A percentile compares a stretch with the other conserved stretches of the same genome.
Evolutionary conservation across 2,329 filamentous ascomycete genomes (phyloP).

Genomic region (Colletotrichum orchidophilum): DNA sequence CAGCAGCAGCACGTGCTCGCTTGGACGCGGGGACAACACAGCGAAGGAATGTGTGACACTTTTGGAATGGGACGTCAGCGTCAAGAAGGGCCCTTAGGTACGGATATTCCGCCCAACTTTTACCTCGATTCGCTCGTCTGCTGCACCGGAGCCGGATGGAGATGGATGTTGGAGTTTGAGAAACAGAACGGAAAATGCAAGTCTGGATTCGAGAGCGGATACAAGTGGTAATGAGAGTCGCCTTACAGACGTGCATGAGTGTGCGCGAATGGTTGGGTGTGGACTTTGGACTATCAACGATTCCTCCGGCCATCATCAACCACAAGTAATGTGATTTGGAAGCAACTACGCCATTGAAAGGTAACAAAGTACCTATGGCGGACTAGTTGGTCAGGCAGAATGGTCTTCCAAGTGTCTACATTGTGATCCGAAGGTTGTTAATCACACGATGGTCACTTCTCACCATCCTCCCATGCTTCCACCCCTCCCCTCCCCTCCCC

Average conservation of each 20-base stretch:
- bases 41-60: background rate
- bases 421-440: background rate
- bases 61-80: background rate
- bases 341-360: background rate
- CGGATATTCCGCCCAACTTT: background rate
- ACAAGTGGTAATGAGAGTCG: background rate
- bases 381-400: too few species aligned
- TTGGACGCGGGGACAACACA: slow-evolving; percentile 14
- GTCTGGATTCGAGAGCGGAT: background rate
- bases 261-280: background rate
- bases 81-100: too few species aligned
- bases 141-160: slow-evolving; percentile 15
- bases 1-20: slow-evolving; percentile 17
- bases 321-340: background rate
- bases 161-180: background rate
- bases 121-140: background rate
- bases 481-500: background rate
- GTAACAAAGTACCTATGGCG: background rate
- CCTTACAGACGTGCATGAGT: background rate
- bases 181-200: background rate
- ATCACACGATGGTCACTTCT: background rate
- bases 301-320: background rate
- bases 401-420: background rate
- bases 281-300: background rate
- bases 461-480: background rate